A percentile compares a stretch with the other conserved stretches of the same genome.
These are phyloP conservation scores for Aspergillus caelatus DNA, from an alignment of 2,329 filamentous ascomycete genomes.

Conservation along the genomic window DNA sequence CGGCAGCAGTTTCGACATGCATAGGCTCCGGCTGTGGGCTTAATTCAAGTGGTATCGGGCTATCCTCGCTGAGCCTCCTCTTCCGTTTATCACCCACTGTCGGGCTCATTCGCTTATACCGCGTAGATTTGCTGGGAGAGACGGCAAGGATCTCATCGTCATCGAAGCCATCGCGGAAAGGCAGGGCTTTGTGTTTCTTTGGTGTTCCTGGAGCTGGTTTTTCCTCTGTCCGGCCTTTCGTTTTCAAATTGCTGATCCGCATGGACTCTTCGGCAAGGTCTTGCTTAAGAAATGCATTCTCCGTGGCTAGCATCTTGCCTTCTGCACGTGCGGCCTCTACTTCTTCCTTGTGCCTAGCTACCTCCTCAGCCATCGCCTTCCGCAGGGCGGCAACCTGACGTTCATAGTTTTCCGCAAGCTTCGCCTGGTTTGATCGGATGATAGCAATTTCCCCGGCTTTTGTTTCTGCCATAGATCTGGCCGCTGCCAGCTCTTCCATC, in stretches of 20 bases:
- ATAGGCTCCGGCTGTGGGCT: constrained; percentile 32
- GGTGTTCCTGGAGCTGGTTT: constrained; percentile 52
- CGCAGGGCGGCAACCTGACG: constrained; percentile 55
- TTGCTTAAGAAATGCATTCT: constrained; percentile 63
- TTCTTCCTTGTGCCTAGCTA: constrained; percentile 57
- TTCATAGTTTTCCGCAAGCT: constrained; percentile 56
- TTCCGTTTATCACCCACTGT: constrained; percentile 62
- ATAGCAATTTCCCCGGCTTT: constrained; percentile 66
- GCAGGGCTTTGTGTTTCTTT: constrained; percentile 50
- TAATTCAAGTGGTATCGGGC: constrained; percentile 53
- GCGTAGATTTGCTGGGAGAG: constrained; percentile 57
- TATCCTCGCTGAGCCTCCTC: constrained; percentile 54
- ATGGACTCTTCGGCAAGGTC: constrained; percentile 60
- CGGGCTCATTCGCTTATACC: constrained; percentile 57
- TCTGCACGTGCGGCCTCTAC: constrained; percentile 58
- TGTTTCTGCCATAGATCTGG: constrained; percentile 47
- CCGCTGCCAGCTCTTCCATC: constrained; percentile 40
- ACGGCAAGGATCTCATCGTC: constrained; percentile 61
- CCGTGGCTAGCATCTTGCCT: constrained; percentile 59
- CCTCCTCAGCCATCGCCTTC: constrained; percentile 56
- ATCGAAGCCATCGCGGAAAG: constrained; percentile 65
- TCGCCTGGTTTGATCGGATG: constrained; percentile 60
- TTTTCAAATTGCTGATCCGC: constrained; percentile 46
- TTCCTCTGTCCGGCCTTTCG: constrained; percentile 39
- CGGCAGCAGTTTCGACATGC: constrained; percentile 30